phyloP scores from a whole-genome alignment of 257 asterid genomes.

The Solanum virginianum region DNA sequence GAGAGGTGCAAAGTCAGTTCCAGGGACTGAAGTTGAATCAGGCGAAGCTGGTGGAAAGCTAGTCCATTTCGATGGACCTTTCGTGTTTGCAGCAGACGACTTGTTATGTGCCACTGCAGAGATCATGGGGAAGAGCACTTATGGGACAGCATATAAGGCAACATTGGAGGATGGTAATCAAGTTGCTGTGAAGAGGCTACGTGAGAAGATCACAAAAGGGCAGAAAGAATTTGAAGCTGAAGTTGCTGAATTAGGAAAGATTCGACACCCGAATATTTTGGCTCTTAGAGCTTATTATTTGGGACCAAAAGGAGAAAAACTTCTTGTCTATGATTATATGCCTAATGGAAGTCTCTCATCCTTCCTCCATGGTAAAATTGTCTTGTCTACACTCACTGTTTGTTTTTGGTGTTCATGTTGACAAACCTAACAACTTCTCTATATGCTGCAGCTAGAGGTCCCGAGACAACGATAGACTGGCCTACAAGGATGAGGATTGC shows the following conservation, averaged over 20 bases:
- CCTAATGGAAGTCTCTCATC: conserved; percentile 87
- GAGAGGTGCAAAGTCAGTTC: not conserved
- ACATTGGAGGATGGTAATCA: conserved; percentile 66
- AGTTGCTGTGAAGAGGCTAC: conserved; percentile 80
- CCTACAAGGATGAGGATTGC: conserved; percentile 61
- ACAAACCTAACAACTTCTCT: not conserved
- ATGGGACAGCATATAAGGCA: conserved; percentile 89
- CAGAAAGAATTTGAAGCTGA: conserved; percentile 77
- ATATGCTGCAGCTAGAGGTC: conserved; percentile 30
- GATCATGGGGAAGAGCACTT: conserved; percentile 81
- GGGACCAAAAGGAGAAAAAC: conserved; percentile 98
- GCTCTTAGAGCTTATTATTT: conserved; percentile 84
- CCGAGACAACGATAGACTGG: conserved; percentile 53
- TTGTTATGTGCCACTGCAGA: conserved; percentile 91
- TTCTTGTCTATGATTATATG: conserved; percentile 86
- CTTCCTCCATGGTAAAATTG: conserved; percentile 66
- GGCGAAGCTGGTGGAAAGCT: conserved; percentile 61
- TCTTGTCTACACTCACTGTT: not conserved
- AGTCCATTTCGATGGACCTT: conserved; percentile 88
- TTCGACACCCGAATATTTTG: conserved; percentile 54
- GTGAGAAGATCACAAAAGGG: conserved; percentile 80
- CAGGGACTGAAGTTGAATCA: not conserved
- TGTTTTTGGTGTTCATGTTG: not conserved
- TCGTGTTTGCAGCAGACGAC: conserved; percentile 81
- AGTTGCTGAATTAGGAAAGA: conserved; percentile 70